Evolutionary conservation across 441 rosid species (phyloP).

Genomic region (Erysimum cheiri): DNA sequence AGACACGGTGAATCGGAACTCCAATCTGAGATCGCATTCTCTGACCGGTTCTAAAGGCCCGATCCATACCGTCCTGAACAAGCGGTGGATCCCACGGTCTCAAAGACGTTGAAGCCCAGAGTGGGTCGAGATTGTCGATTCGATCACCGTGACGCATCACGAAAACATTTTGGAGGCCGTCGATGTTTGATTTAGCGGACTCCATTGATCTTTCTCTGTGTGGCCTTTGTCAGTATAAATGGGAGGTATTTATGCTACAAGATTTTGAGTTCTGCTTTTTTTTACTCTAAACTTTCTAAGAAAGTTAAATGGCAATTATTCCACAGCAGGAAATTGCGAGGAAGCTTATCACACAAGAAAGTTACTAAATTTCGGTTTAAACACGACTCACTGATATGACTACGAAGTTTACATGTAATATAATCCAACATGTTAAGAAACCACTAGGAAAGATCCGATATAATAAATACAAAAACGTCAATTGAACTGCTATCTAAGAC

Average conservation of each 20-base stretch:
- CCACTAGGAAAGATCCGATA: not conserved
- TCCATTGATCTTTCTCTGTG: constrained; percentile 38
- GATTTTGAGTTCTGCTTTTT: not conserved
- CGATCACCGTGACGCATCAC: constrained; percentile 95
- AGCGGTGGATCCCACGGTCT: constrained; percentile 89
- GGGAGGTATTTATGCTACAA: not conserved
- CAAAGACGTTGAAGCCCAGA: constrained; percentile 61
- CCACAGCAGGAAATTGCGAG: constrained; percentile 18
- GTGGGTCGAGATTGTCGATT: constrained; percentile 59
- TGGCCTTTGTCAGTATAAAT: constrained; percentile 1
- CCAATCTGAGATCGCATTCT: constrained; percentile 47
- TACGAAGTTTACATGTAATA: constrained; percentile 16
- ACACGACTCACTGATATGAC: constrained; percentile 20
- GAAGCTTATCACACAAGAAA: constrained; percentile 7
- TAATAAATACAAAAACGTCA: not conserved
- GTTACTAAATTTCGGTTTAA: not conserved
- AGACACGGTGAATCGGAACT: constrained; percentile 76
- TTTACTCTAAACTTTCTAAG: not conserved
- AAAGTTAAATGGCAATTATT: not conserved
- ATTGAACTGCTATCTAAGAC: not conserved
- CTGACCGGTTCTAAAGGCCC: constrained; percentile 65
- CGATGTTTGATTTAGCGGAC: constrained; percentile 3
- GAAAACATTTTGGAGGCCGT: constrained; percentile 61
- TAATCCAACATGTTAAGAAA: not conserved
- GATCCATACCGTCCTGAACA: constrained; percentile 47